Base-by-base conservation (phyloP, 768 basidiomycete genomes). In the Leccinum subtestaceum region DNA sequence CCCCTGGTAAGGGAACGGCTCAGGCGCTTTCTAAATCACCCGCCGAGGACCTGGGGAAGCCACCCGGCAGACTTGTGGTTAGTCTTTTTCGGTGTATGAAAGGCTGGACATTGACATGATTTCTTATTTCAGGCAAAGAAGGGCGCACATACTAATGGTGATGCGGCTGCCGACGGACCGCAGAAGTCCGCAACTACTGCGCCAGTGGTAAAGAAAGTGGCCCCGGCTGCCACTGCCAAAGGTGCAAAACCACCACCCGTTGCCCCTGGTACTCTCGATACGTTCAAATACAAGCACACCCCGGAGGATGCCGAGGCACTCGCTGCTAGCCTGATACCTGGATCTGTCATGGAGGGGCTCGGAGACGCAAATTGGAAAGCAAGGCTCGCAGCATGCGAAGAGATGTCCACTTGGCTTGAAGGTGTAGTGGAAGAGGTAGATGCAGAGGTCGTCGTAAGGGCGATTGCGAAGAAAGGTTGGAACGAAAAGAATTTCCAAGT, bases 401-500 rank as follows among this genome's bases (percentile, higher is more conserved):
- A 90, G 69, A 82, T 98, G 85, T 78, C 81, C 2, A 74, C 77
- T 5, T 98, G 97, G 96, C 75, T 94, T 5, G 87, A 93, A 59
- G 81, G 79, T 1, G 80, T 81, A 29, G 81, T 85, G 12, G 79
- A 82, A 34, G 77, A 80, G 0, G 75, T 91, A 1, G 96, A 99
- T 63, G 86, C 89, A 12, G 97, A 99, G 73, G 85, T 99, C 5
- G 67, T 99, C 38, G 84, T 98, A 19, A 82, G 96, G 25, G 87
- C 90, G 63, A 75, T 98, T 59, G 87, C 84, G 4, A 98, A 96
- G 79, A 93, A 91, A 63, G 94, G 95, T 2, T 98, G 94, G 95
- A 83, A 81, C n/a, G 97, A 99, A 77, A 98, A 97, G 80, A 99
- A 98, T 68, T 99, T 99, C 65, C 96, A 99, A 78, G 95, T 91